A percentile compares a stretch with the other conserved stretches of the same genome.
phyloP scores from a whole-genome alignment of 805 yeast genomes.

The Candida xiaguanensis region DNA sequence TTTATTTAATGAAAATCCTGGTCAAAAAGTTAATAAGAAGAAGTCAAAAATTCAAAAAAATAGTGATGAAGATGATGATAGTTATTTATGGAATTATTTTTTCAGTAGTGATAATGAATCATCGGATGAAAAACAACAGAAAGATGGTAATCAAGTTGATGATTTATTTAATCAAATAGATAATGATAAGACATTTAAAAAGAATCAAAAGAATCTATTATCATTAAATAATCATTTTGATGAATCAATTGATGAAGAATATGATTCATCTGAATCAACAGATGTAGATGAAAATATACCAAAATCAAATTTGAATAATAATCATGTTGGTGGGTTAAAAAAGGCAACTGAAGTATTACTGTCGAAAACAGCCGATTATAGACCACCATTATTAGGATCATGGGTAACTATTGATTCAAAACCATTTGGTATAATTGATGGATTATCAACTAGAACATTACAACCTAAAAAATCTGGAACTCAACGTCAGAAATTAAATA shows the following conservation, averaged over 20 bases:
- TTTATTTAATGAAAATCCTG: conserved; percentile 18
- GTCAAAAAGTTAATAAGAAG: conserved; percentile 8
- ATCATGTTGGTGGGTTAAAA: conserved; percentile 53
- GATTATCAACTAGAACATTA: conserved; percentile 82
- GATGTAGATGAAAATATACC: conserved; percentile 90
- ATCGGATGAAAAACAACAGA: conserved; percentile 19
- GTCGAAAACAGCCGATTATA: conserved; percentile 74
- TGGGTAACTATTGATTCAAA: conserved; percentile 79
- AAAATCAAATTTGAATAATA: conserved; percentile 47
- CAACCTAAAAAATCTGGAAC: conserved; percentile 3
- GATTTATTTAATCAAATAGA: conserved; percentile 24
- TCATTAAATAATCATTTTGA: conserved; percentile 1
- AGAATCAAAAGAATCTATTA: not conserved
- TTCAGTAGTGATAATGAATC: conserved; percentile 45
- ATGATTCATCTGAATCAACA: conserved; percentile 81
- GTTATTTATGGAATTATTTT: conserved; percentile 72
- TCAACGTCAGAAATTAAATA: not conserved
- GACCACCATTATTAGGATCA: conserved; percentile 91
- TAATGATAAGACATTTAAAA: conserved; percentile 12
- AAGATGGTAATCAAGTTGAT: conserved; percentile 10
- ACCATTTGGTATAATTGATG: conserved; percentile 94
- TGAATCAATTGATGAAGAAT: conserved; percentile 16
- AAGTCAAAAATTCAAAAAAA: conserved; percentile 10
- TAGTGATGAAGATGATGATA: conserved; percentile 57
- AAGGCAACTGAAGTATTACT: conserved; percentile 93